A percentile compares a stretch with the other conserved stretches of the same genome.
These are phyloP conservation scores for Rhynchosporium agropyri DNA, from an alignment of 2,329 filamentous ascomycete species.

Conservation along the genomic window DNA sequence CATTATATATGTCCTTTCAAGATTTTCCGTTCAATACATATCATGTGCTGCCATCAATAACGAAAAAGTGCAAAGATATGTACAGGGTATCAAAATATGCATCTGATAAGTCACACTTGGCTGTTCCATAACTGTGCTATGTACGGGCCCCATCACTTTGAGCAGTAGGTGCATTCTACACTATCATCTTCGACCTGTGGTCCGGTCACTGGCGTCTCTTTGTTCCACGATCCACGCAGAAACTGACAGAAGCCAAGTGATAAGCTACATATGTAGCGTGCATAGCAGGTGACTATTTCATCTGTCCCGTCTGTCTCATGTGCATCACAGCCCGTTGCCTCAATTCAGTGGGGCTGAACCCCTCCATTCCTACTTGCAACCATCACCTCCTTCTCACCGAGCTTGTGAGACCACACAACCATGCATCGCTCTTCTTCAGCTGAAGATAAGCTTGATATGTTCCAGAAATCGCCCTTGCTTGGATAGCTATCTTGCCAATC, in stretches of 20 bases:
- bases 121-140: too few species aligned
- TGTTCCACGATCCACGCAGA: constrained; percentile 1
- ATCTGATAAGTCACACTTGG: too few species aligned
- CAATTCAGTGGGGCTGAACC: neutral
- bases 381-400: neutral
- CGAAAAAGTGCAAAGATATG: too few species aligned
- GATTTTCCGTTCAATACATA: neutral
- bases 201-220: too few species aligned
- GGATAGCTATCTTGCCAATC: neutral
- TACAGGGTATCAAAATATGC: too few species aligned
- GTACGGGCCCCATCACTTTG: too few species aligned
- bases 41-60: neutral
- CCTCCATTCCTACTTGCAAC: constrained; percentile 4
- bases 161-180: too few species aligned
- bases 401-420: neutral
- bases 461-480: neutral
- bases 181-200: too few species aligned
- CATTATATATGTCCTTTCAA: neutral
- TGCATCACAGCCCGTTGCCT: neutral
- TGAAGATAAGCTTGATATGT: neutral
- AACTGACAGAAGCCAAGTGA: constrained; percentile 12
- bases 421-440: neutral
- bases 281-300: neutral
- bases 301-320: neutral
- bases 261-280: neutral